Conservation (phyloP, 2,329 filamentous ascomycete genomes). For the Tolypocladium endophyticum region DNA sequence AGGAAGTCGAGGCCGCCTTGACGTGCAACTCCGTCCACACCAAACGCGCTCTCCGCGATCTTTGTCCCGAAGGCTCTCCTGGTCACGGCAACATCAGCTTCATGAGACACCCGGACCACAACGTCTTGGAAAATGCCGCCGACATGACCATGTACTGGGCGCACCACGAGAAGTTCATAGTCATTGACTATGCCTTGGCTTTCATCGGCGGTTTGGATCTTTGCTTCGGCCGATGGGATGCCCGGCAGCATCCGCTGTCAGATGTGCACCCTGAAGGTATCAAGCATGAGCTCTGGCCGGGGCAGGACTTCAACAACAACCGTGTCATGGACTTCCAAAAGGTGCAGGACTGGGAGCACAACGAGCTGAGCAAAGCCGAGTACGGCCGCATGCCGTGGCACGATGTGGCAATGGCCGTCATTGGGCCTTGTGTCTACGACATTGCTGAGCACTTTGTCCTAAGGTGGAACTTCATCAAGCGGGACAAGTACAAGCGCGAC, state of each 20-base stretch:
- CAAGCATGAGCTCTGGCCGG: constrained; percentile 77
- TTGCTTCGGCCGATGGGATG: constrained; percentile 93
- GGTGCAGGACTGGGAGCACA: constrained; percentile 84
- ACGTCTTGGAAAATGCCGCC: constrained; percentile 82
- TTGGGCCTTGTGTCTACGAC: constrained; percentile 83
- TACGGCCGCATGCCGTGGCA: constrained; percentile 98
- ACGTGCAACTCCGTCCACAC: constrained; percentile 92
- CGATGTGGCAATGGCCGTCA: constrained; percentile 85
- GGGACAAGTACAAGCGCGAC: constrained; percentile 95
- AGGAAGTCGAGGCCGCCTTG: constrained; percentile 69
- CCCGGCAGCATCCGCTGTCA: constrained; percentile 70
- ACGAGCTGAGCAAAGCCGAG: constrained; percentile 83
- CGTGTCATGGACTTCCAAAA: constrained; percentile 91
- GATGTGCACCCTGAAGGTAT: constrained; percentile 83
- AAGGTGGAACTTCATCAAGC: constrained; percentile 93
- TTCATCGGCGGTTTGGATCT: constrained; percentile 93
- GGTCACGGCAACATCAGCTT: constrained; percentile 83
- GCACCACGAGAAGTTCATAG: constrained; percentile 95
- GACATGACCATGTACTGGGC: constrained; percentile 99
- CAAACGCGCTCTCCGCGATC: constrained; percentile 68
- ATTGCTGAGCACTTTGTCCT: constrained; percentile 93
- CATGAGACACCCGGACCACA: constrained; percentile 91
- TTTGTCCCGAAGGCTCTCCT: constrained; percentile 72
- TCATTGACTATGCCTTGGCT: constrained; percentile 81
- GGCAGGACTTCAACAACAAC: constrained; percentile 98